phyloP scores from a whole-genome alignment of 106 monocot genomes.

The Acorus gramineus region DNA sequence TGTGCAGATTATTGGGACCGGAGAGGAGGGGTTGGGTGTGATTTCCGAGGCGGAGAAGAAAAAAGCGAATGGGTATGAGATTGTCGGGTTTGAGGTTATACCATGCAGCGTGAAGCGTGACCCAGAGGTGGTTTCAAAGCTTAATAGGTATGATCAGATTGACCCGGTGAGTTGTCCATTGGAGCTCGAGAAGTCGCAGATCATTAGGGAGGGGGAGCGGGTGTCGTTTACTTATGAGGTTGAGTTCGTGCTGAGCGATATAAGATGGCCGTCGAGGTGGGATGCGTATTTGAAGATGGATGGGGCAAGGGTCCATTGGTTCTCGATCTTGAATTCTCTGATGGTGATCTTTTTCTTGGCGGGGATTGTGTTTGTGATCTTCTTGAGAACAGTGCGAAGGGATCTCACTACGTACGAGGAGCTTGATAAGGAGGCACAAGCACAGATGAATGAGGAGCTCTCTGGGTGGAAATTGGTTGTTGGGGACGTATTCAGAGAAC shows the following conservation, averaged over 20 bases:
- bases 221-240: constrained; percentile 54
- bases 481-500: constrained; percentile 51
- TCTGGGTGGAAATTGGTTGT: constrained; percentile 45
- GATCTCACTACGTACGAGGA: constrained; percentile 49
- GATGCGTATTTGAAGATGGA: constrained; percentile 50
- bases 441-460: constrained; percentile 50
- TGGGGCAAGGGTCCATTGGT: constrained; percentile 38
- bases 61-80: constrained; percentile 30
- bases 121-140: constrained; percentile 16
- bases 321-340: constrained; percentile 49
- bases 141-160: constrained; percentile 32
- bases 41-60: constrained; percentile 22
- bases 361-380: constrained; percentile 50
- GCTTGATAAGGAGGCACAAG: constrained; percentile 35
- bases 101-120: constrained; percentile 48
- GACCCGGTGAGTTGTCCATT: constrained; percentile 14
- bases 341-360: constrained; percentile 49
- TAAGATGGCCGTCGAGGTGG: constrained; percentile 52
- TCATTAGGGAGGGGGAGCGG: constrained; percentile 29
- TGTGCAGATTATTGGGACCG: constrained; percentile 28
- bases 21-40: constrained; percentile 39
- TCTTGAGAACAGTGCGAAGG: constrained; percentile 44
- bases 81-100: constrained; percentile 46
- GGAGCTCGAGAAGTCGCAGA: constrained; percentile 25
- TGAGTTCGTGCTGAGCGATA: constrained; percentile 38